phyloP scores from a whole-genome alignment of 805 yeast species.

The Zygosaccharomyces siamensis region DNA sequence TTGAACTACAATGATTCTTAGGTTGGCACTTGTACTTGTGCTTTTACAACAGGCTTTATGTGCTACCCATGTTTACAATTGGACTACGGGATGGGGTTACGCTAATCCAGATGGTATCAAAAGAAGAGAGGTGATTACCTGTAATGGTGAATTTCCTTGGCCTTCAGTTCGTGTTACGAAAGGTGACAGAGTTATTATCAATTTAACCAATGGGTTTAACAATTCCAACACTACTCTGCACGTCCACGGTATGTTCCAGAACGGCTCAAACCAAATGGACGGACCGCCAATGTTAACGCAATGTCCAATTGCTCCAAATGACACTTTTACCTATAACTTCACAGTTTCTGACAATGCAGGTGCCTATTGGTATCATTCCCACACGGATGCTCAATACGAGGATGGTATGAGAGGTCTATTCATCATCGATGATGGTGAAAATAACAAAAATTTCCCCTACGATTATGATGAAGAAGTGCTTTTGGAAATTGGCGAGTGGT shows the following conservation, averaged over 20 bases:
- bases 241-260: conserved; percentile 86
- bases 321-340: conserved; percentile 75
- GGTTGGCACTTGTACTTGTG: background rate
- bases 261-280: conserved; percentile 73
- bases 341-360: conserved; percentile 80
- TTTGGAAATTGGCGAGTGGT: conserved; percentile 79
- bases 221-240: conserved; percentile 69
- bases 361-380: conserved; percentile 97
- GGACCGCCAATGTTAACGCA: conserved; percentile 87
- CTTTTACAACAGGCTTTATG: conserved; percentile 12
- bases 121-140: conserved; percentile 41
- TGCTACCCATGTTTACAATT: conserved; percentile 55
- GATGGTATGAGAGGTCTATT: conserved; percentile 86
- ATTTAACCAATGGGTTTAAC: conserved; percentile 67
- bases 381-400: conserved; percentile 82
- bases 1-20: background rate
- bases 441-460: conserved; percentile 50
- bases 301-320: conserved; percentile 86
- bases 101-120: conserved; percentile 39
- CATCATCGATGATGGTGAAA: conserved; percentile 62
- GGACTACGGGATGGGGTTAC: conserved; percentile 57
- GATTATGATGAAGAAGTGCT: conserved; percentile 76
- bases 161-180: conserved; percentile 73
- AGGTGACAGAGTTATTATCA: conserved; percentile 73
- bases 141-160: conserved; percentile 65